Evolutionary conservation across 208 protist genomes (phyloP).

Genomic region (Acanthamoeba culbertsoni): DNA sequence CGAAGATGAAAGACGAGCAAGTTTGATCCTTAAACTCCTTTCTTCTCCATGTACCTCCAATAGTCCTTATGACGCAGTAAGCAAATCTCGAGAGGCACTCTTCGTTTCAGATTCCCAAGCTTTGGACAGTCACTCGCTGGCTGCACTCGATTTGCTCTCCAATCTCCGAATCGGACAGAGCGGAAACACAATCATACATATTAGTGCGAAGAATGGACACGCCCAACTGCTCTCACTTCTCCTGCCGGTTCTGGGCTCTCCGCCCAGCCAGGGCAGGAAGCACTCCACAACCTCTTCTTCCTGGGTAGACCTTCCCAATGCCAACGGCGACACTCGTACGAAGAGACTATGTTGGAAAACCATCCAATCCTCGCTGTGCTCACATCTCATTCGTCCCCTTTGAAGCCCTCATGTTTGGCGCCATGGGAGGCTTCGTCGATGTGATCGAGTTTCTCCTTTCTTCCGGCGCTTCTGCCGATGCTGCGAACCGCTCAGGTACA

Average conservation of each 20-base stretch:
- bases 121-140: neutral
- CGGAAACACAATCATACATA: neutral
- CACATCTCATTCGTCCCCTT: neutral
- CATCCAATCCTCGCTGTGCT: neutral
- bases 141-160: neutral
- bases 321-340: slow-evolving; percentile 12
- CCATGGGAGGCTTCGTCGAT: neutral
- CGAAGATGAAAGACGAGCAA: neutral
- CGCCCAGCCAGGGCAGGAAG: too few species aligned
- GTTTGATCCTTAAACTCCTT: neutral
- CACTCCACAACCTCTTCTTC: neutral
- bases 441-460: neutral
- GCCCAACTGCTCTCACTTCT: neutral
- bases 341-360: too few species aligned
- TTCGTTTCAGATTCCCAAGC: neutral
- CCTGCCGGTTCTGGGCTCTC: neutral
- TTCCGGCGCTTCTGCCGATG: neutral
- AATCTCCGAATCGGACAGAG: neutral
- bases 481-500: neutral
- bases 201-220: neutral
- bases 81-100: neutral
- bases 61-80: neutral
- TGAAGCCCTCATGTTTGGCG: neutral
- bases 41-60: neutral
- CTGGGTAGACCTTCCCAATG: neutral